Base-by-base conservation (phyloP, 257 asterid genomes). In the Solanum medicagineum region DNA sequence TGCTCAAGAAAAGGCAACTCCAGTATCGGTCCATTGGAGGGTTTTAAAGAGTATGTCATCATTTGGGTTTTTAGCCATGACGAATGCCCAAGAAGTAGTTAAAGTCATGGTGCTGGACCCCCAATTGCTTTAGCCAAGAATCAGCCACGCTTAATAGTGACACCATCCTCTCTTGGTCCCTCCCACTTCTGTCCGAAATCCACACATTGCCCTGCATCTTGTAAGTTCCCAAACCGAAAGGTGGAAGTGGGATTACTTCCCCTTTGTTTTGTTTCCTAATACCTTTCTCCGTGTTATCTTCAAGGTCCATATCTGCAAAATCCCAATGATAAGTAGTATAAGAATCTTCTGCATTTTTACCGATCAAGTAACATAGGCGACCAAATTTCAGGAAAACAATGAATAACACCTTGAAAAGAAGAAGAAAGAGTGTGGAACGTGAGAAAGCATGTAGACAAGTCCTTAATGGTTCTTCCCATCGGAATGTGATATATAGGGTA, bases 101-200 rank as follows among this genome's bases (percentile, higher is more conserved):
- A 90, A 96, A 96, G 88, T 96, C 98, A 55, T 91, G 98, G 89
- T 96, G 99, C 60, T 94, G 97, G 93, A 94, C 96, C 84, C 93
- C 89, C 54, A 96, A 80, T 86, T 96, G 99, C 96, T 94, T 96
- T 86, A 96, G 94, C 99, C 98, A 94, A 2, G 98, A 96, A 80
- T 96, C 99, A 0, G 99, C 97, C 85, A 90, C 98, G 85, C 99
- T 96, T 87, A 88, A 86, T 16, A 96, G 93, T 3, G 98, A 92
- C 82, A 86, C 87, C 56, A 93, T 85, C 87, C 90, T 91, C 90
- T 93, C 92, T 86, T 90, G 92, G 89, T 88, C 92, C 85, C 84
- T 86, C 15, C 89, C 91, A 62, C 84, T 81, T 84, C 81, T 83
- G 86, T 89, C 89, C 5, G 90, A 89, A 49, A 89, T 82, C 93